Conservation (phyloP, 2,329 filamentous ascomycete genomes). For the Ascochyta lentis region DNA sequence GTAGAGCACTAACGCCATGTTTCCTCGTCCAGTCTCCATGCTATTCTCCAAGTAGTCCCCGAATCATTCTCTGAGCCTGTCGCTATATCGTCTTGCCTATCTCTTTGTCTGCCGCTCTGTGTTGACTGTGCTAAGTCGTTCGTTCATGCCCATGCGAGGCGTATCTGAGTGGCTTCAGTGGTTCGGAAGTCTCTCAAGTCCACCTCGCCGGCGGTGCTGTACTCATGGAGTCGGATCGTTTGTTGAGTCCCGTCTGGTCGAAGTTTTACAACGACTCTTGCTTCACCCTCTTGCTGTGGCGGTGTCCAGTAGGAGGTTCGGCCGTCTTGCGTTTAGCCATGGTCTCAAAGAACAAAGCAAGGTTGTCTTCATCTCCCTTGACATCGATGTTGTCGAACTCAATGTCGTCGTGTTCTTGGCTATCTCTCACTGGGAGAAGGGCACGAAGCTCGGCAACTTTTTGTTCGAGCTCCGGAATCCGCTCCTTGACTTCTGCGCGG, state of each 20-base stretch:
- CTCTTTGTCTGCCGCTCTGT: no score
- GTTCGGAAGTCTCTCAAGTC: no score
- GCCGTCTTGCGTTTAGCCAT: conserved; percentile 2
- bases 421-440: background rate
- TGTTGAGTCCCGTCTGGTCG: background rate
- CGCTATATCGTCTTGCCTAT: no score
- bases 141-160: no score
- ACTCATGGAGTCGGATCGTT: background rate
- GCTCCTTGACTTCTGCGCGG: background rate
- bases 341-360: background rate
- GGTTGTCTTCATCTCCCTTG: background rate
- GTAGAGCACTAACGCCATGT: no score
- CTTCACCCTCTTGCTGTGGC: background rate
- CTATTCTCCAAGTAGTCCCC: no score
- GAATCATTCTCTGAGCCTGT: no score
- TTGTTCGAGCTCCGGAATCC: conserved; percentile 1
- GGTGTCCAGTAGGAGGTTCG: background rate
- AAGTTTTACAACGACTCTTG: background rate
- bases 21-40: no score
- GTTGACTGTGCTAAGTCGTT: no score
- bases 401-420: background rate
- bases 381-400: background rate
- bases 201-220: background rate
- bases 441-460: background rate
- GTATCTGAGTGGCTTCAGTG: no score